Conservation (phyloP, 345 rosid genomes). For the Excoecaria cochinchinensis region DNA sequence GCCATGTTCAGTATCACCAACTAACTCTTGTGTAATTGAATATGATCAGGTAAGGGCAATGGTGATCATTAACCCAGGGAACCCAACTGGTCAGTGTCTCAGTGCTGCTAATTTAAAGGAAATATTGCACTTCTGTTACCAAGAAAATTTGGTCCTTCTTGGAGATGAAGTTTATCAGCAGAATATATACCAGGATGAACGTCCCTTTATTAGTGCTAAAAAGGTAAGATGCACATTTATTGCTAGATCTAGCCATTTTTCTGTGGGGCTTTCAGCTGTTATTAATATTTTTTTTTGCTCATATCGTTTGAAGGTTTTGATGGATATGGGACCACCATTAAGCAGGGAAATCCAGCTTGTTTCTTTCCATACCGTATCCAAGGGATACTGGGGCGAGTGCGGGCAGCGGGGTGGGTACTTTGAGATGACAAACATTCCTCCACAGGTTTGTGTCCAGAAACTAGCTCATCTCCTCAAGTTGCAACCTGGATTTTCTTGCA, state of each 20-base stretch:
- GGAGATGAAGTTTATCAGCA: constrained; percentile 99
- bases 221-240: constrained; percentile 50
- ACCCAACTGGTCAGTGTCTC: constrained; percentile 98
- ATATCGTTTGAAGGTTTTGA: constrained; percentile 53
- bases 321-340: constrained; percentile 82
- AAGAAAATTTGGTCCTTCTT: constrained; percentile 75
- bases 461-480: background rate
- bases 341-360: constrained; percentile 91
- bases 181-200: constrained; percentile 94
- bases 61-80: constrained; percentile 99
- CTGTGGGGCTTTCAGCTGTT: constrained; percentile 10
- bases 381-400: constrained; percentile 99
- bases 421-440: constrained; percentile 97
- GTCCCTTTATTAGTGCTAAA: constrained; percentile 83
- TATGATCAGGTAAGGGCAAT: constrained; percentile 79
- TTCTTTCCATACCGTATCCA: constrained; percentile 94
- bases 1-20: background rate
- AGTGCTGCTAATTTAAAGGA: constrained; percentile 88
- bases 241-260: constrained; percentile 17
- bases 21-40: constrained; percentile 9
- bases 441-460: constrained; percentile 51
- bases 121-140: constrained; percentile 72
- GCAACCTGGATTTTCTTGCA: constrained; percentile 12
- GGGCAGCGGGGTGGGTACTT: constrained; percentile 99
- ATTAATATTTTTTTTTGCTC: constrained; percentile 15